Base-by-base conservation (phyloP, 176 grass and related monocot species). In the Zoysia pacifica region DNA sequence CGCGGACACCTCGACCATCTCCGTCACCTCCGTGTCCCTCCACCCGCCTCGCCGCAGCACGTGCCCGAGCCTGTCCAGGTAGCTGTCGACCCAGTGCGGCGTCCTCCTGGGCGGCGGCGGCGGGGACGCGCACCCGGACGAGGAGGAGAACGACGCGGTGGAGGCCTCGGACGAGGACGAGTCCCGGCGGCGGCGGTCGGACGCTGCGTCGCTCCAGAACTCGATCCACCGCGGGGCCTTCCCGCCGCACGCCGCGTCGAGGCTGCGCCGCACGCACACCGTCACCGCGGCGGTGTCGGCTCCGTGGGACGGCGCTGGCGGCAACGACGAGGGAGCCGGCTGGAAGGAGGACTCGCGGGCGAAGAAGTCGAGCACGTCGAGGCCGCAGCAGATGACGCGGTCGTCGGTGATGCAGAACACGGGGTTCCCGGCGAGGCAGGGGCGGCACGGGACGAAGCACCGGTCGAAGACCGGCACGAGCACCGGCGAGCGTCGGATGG, bases 181-280 rank as follows among this genome's bases (percentile, higher is more conserved):
- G 83, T 90, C 85, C 6, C 93, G 93, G 48, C 93, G 79, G 52
- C 93, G 87, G 2, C 90, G 85, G 79, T 96, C 89, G 0, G 90
- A 92, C 65, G 93, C 90, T 4, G 93, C 93, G 53, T 92, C 93
- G 39, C 90, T 90, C 93, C 93, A 96, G 82, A 96, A 92, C 85
- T 96, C 93, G 59, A 96, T 90, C 93, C 93, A 96, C 3, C 93
- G 89, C 7, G 93, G 87, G 4, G 85, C 73, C 58, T 61, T 86
- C 48, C 90, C 90, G 5, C 82, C 82, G 35, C 82, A 84, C 1
- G 84, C 75, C 36, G 90, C 83, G 48, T 96, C 93, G 35, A 96
- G 87, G 81, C 93, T 96, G 20, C 93, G 87, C 0, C 90, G 82
- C 81, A 71, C 86, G 71, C 54, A 79, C 39, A 80, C 72, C 6